phyloP scores from a whole-genome alignment of 805 yeast species.

The Saccharomycopsis javanensis region DNA sequence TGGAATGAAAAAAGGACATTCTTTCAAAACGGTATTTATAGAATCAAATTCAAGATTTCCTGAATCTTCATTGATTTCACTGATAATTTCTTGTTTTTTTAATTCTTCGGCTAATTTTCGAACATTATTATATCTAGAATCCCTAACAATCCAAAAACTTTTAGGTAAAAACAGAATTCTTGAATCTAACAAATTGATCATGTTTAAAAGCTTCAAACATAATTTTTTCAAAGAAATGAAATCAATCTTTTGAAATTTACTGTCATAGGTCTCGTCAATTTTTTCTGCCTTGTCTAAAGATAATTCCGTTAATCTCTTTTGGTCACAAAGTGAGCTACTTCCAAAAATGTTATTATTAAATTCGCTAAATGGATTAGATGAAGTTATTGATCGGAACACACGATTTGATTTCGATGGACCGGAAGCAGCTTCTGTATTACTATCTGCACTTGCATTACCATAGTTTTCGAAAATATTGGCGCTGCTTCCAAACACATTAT shows the following conservation, averaged over 20 bases:
- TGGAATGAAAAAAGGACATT: conserved; percentile 71
- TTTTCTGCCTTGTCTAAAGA: not conserved
- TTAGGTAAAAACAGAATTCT: conserved; percentile 42
- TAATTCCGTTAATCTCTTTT: not conserved
- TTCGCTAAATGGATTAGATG: not conserved
- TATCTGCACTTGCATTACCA: not conserved
- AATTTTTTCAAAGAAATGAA: conserved; percentile 25
- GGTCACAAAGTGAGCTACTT: not conserved
- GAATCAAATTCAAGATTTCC: not conserved
- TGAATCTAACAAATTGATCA: conserved; percentile 56
- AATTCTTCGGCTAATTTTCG: conserved; percentile 19
- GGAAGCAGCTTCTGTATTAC: not conserved
- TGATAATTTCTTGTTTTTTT: conserved; percentile 23
- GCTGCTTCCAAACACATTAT: not conserved
- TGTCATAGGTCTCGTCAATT: not conserved
- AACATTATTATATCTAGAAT: conserved; percentile 27
- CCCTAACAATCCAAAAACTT: conserved; percentile 44
- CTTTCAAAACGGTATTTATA: conserved; percentile 39
- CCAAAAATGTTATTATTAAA: conserved; percentile 1
- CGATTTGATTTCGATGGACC: not conserved
- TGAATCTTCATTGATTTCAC: conserved; percentile 14
- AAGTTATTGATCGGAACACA: not conserved
- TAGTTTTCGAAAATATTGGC: not conserved
- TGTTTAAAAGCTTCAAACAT: conserved; percentile 48
- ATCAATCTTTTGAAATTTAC: not conserved